Evolutionary conservation across 2,329 filamentous ascomycete species (phyloP).

Genomic region (Biscogniauxia marginata): DNA sequence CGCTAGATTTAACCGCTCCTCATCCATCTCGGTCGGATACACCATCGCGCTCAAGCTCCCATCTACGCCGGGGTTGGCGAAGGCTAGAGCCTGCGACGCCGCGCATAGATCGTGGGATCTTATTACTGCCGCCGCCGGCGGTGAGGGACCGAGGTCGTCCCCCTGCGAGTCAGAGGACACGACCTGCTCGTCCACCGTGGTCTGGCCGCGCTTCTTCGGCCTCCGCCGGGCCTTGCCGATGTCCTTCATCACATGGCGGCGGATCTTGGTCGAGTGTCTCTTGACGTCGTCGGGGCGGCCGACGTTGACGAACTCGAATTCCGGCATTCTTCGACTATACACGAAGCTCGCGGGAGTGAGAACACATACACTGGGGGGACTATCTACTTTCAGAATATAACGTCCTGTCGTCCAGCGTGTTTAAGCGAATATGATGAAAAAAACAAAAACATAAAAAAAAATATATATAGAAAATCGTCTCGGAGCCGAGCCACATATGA

Average conservation of each 20-base stretch:
- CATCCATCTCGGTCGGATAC: conserved; percentile 28
- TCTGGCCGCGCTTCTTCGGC: conserved; percentile 17
- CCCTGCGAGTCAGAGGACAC: background rate
- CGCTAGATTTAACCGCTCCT: conserved; percentile 19
- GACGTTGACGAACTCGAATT: conserved; percentile 31
- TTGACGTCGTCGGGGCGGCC: conserved; percentile 25
- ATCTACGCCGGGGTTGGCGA: conserved; percentile 16
- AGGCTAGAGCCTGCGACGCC: background rate
- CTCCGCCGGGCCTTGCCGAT: conserved; percentile 29
- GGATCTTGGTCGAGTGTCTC: conserved; percentile 27
- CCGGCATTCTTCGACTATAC: too few species aligned
- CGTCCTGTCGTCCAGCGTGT: too few species aligned
- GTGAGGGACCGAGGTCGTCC: too few species aligned
- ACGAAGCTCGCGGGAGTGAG: background rate
- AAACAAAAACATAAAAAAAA: too few species aligned
- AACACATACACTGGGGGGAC: too few species aligned
- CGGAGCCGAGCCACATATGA: background rate
- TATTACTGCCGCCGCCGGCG: background rate
- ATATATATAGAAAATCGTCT: background rate
- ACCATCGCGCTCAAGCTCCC: conserved; percentile 14
- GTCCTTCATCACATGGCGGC: conserved; percentile 33
- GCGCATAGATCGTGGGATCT: background rate
- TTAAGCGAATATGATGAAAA: too few species aligned
- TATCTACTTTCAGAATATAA: too few species aligned
- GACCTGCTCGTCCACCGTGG: conserved; percentile 9